These are phyloP conservation scores for Elaphomyces granulatus DNA, from an alignment of 495 filamentous ascomycete genomes.

Conservation along the genomic window DNA sequence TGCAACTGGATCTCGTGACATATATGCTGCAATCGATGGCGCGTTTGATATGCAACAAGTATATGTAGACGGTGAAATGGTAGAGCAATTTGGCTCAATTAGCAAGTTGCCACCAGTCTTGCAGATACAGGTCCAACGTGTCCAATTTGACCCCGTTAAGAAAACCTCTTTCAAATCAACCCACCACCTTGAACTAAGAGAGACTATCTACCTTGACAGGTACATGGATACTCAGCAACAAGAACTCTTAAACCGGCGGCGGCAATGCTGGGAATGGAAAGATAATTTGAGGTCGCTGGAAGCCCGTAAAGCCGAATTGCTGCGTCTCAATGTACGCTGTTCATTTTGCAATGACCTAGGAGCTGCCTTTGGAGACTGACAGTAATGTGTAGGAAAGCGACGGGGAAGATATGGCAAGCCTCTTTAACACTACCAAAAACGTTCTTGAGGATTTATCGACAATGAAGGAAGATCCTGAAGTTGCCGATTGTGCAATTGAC, in stretches of 20 bases:
- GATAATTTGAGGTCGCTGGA: conserved; percentile 43
- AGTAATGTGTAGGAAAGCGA: conserved; percentile 21
- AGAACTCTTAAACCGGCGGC: conserved; percentile 43
- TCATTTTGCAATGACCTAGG: conserved; percentile 3
- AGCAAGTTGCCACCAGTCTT: conserved; percentile 65
- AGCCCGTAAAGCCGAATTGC: conserved; percentile 30
- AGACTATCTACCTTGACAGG: conserved; percentile 74
- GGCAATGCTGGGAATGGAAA: conserved; percentile 62
- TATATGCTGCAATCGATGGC: conserved; percentile 73
- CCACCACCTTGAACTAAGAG: conserved; percentile 57
- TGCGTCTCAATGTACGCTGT: conserved; percentile 29
- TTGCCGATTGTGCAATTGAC: conserved; percentile 16
- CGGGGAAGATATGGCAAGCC: conserved; percentile 17
- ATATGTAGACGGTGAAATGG: conserved; percentile 45
- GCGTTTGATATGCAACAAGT: conserved; percentile 67
- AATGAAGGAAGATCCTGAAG: conserved; percentile 12
- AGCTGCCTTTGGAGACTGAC: conserved; percentile 7
- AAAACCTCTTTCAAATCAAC: conserved; percentile 57
- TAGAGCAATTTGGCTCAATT: conserved; percentile 63
- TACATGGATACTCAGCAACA: conserved; percentile 61
- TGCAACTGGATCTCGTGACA: conserved; percentile 44
- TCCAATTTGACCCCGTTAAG: conserved; percentile 48
- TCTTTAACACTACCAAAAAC: conserved; percentile 19
- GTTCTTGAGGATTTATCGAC: conserved; percentile 20
- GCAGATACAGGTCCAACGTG: conserved; percentile 77